Evolutionary conservation across 163 green algal species (phyloP), one percentile per base, ranked within the genome.

Genomic region (Scenedesmus sp.): DNA sequence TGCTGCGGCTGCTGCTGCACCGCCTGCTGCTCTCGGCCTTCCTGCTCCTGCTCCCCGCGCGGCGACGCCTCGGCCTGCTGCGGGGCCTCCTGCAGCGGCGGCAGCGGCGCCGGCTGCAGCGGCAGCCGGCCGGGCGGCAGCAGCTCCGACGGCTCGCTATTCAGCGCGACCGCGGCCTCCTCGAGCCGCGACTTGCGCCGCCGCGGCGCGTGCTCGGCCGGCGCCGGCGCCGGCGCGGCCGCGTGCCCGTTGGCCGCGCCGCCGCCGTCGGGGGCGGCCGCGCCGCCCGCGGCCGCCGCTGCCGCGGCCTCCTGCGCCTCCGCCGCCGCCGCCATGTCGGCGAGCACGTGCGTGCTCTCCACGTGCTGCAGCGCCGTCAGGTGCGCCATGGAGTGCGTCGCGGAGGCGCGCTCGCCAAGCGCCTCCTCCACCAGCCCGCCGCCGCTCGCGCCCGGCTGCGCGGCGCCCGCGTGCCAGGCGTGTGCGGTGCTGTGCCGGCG

Each of bases 401-500:
- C 24, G 14, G 60, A 69, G 31, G 28, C 34, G 60, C 50, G 34
- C 31, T 18, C 60, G 28, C 31, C 60, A 34, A 18, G 24, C 36
- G 31, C 24, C 17, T 14, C 10, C 24, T 70, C 34, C 11, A 48
- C n/a, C 24, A 58, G 47, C 50, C 29, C 34, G 15, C 62, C 62
- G 51, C 36, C n/a, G 29, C 62, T 10, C 24, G 33, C 39, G 24
- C 2, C 65, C 65, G 47, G 60, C n/a, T 65, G 51, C 67, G n/a
- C 26, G n/a, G 44, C 44, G 34, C 26, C 72, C 47, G 50, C 39
- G 60, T 77, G 69, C 73, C 73, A 81, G 47, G 48, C 62, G 26
- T 65, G 47, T 31, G n/a, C 60, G 50, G 48, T 71, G 64, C 75
- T 83, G 64, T 77, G 64, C 20, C 77, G 57, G 14, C 66, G 45